These are phyloP conservation scores for Bisporella sp. DNA, from an alignment of 2,329 filamentous ascomycete genomes.

Conservation along the genomic window DNA sequence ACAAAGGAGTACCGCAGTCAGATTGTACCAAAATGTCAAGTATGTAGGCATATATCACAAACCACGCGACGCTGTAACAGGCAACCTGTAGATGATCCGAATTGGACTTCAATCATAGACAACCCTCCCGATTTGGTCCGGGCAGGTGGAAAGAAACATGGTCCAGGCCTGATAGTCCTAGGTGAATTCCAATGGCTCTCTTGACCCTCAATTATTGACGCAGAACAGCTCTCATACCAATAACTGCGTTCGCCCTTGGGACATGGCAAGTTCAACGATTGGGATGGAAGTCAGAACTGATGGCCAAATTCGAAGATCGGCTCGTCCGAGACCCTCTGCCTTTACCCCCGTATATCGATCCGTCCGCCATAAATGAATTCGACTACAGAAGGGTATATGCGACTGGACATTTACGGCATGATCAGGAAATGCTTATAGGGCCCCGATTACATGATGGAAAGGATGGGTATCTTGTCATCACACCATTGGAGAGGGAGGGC, in stretches of 20 bases:
- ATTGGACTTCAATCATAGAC: conserved; percentile 82
- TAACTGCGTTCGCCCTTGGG: conserved; percentile 84
- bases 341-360: conserved; percentile 76
- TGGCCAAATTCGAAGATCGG: conserved; percentile 88
- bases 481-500: conserved; percentile 70
- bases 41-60: conserved; percentile 22
- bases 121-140: conserved; percentile 76
- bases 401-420: conserved; percentile 69
- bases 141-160: conserved; percentile 63
- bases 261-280: conserved; percentile 94
- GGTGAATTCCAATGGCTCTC: conserved; percentile 35
- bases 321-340: conserved; percentile 80
- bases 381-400: conserved; percentile 83
- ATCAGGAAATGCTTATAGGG: conserved; percentile 93
- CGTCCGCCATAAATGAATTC: conserved; percentile 76
- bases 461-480: conserved; percentile 87
- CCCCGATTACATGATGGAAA: conserved; percentile 84
- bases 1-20: conserved; percentile 3
- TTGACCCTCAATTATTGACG: background rate
- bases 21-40: conserved; percentile 12
- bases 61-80: conserved; percentile 12
- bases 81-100: conserved; percentile 59
- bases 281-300: conserved; percentile 86
- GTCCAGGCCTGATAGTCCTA: conserved; percentile 72
- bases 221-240: conserved; percentile 59